Percentiles rank a stretch among this genome's conserved stretches.
These are phyloP conservation scores for Sarocladium strictum DNA, from an alignment of 2,329 filamentous ascomycete genomes.

Conservation along the genomic window DNA sequence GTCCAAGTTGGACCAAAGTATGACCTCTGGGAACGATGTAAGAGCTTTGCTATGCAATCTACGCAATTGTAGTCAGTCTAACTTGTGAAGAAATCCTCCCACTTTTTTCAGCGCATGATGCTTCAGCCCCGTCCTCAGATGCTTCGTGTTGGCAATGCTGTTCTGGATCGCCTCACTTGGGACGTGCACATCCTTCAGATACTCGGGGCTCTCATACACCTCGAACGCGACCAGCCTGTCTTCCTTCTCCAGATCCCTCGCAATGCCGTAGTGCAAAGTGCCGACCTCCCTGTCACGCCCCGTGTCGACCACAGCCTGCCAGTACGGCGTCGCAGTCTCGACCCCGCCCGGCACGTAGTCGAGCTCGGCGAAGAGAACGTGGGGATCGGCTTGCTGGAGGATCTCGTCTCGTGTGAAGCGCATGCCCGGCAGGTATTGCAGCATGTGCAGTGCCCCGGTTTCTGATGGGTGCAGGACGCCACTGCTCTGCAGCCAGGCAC, in stretches of 20 bases:
- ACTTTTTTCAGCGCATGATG: slow-evolving; percentile 19
- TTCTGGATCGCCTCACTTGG: slow-evolving; percentile 20
- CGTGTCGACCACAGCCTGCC: slow-evolving; percentile 20
- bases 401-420: slow-evolving; percentile 15
- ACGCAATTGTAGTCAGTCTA: not conserved
- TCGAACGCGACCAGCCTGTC: slow-evolving; percentile 19
- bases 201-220: slow-evolving; percentile 21
- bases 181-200: slow-evolving; percentile 21
- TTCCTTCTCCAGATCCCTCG: slow-evolving; percentile 16
- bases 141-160: slow-evolving; percentile 18
- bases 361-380: slow-evolving; percentile 20
- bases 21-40: too few species aligned
- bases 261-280: slow-evolving; percentile 20
- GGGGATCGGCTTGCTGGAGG: slow-evolving; percentile 16
- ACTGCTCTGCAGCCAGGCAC: slow-evolving; percentile 16
- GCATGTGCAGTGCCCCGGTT: slow-evolving; percentile 12
- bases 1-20: too few species aligned
- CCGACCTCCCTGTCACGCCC: slow-evolving; percentile 16
- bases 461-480: slow-evolving; percentile 12
- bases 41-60: not conserved
- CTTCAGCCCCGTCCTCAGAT: slow-evolving; percentile 19
- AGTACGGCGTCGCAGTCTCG: slow-evolving; percentile 19
- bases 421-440: slow-evolving; percentile 17
- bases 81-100: slow-evolving; percentile 18
- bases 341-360: slow-evolving; percentile 19